phyloP scores from a whole-genome alignment of 2,329 filamentous ascomycete genomes.

The Alternaria sp. region DNA sequence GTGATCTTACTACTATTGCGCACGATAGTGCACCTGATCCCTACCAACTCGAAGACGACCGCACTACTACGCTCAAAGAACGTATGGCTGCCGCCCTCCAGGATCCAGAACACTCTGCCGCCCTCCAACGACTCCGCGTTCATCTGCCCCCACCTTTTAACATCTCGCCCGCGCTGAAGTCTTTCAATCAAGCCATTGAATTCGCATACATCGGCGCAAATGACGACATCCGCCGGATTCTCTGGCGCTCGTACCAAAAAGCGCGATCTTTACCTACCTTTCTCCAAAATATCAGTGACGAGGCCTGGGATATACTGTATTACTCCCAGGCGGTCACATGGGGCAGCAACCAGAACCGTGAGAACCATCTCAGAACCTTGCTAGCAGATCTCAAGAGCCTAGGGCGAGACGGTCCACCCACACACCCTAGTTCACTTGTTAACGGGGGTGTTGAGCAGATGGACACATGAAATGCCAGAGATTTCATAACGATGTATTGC shows the following conservation, averaged over 20 bases:
- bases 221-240: conserved; percentile 44
- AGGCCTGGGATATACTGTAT: conserved; percentile 51
- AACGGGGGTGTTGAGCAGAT: conserved; percentile 13
- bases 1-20: conserved; percentile 26
- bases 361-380: conserved; percentile 39
- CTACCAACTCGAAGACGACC: conserved; percentile 30
- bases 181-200: conserved; percentile 48
- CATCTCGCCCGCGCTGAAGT: conserved; percentile 40
- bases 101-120: conserved; percentile 42
- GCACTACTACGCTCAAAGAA: conserved; percentile 33
- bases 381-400: conserved; percentile 41
- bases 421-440: conserved; percentile 36
- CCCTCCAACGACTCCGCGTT: conserved; percentile 38
- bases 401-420: conserved; percentile 47
- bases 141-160: conserved; percentile 43
- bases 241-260: conserved; percentile 48
- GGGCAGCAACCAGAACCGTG: conserved; percentile 44
- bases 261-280: conserved; percentile 45
- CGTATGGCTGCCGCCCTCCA: conserved; percentile 36
- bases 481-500: neutral
- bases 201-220: conserved; percentile 48
- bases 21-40: conserved; percentile 43
- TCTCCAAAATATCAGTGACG: conserved; percentile 41
- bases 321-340: conserved; percentile 51
- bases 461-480: neutral